phyloP scores from a whole-genome alignment of 1,284 basidiomycete species.

The Cutaneotrichosporon arboriforme region DNA sequence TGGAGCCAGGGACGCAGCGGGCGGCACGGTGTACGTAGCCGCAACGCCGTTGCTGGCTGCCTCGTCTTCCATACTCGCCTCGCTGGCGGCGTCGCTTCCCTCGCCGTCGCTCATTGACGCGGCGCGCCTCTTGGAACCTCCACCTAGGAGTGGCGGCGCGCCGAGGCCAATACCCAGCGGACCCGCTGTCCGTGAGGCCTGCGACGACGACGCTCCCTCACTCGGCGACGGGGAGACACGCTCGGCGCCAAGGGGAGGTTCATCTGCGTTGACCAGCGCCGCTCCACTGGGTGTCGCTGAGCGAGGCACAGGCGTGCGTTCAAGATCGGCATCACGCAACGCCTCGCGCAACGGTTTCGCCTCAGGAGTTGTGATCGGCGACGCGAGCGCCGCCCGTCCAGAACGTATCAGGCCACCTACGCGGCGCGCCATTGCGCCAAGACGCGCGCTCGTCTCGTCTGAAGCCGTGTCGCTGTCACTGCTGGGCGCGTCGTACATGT shows the following conservation, averaged over 20 bases:
- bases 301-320: not conserved
- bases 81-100: too few species aligned
- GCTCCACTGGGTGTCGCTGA: too few species aligned
- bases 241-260: too few species aligned
- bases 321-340: not conserved
- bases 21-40: not conserved
- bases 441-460: conserved; percentile 4
- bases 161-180: too few species aligned
- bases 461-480: not conserved
- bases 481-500: not conserved
- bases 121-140: too few species aligned
- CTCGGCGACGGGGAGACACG: too few species aligned
- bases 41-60: too few species aligned
- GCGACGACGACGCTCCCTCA: too few species aligned
- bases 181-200: too few species aligned
- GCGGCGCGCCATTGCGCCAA: conserved; percentile 14
- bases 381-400: conserved; percentile 10
- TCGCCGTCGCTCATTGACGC: not conserved
- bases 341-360: not conserved
- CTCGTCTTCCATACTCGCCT: too few species aligned
- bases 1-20: not conserved
- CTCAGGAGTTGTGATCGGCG: not conserved
- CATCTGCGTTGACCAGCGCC: too few species aligned
- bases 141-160: too few species aligned
- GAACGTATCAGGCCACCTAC: conserved; percentile 12